Evolutionary conservation across 495 filamentous ascomycete genomes (phyloP).

Genomic region (Aspergillus asperescens): DNA sequence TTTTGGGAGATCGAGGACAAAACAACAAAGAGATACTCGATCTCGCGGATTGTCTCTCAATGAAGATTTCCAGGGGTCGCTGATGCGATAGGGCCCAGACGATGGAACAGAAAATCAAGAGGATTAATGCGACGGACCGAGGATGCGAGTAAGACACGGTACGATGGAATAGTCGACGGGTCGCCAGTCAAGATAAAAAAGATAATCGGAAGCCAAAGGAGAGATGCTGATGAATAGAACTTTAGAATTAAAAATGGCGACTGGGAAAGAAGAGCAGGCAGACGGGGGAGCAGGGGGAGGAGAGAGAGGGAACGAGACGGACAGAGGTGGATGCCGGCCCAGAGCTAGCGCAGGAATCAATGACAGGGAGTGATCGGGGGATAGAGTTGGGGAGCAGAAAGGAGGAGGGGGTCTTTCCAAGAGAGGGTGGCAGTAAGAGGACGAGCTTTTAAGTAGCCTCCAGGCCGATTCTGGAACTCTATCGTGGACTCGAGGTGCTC

Average conservation of each 20-base stretch:
- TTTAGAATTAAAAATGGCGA: constrained; percentile 9
- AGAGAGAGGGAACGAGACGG: constrained; percentile 19
- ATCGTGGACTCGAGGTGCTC: too few relatives aligned
- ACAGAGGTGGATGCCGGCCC: constrained; percentile 13
- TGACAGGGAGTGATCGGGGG: constrained; percentile 19
- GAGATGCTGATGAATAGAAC: constrained; percentile 15
- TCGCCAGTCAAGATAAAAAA: constrained; percentile 3
- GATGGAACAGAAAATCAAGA: constrained; percentile 13
- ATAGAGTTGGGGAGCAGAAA: constrained; percentile 7
- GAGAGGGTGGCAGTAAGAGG: too few relatives aligned
- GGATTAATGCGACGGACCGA: constrained; percentile 21
- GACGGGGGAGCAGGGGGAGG: constrained; percentile 15
- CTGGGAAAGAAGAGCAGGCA: constrained; percentile 7
- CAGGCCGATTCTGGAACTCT: too few relatives aligned
- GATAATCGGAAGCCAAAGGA: constrained; percentile 11
- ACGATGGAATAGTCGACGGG: constrained; percentile 4
- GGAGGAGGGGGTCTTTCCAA: not conserved
- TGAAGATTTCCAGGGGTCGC: constrained; percentile 2
- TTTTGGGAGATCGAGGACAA: not conserved
- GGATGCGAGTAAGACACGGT: constrained; percentile 18
- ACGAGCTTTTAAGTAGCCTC: too few relatives aligned
- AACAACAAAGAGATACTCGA: not conserved
- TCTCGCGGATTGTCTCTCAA: constrained; percentile 1
- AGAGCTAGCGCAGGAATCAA: constrained; percentile 9
- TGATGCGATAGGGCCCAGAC: constrained; percentile 6